Evolutionary conservation across 768 basidiomycete genomes (phyloP).

Genomic region (Leucocoprinus sp.): DNA sequence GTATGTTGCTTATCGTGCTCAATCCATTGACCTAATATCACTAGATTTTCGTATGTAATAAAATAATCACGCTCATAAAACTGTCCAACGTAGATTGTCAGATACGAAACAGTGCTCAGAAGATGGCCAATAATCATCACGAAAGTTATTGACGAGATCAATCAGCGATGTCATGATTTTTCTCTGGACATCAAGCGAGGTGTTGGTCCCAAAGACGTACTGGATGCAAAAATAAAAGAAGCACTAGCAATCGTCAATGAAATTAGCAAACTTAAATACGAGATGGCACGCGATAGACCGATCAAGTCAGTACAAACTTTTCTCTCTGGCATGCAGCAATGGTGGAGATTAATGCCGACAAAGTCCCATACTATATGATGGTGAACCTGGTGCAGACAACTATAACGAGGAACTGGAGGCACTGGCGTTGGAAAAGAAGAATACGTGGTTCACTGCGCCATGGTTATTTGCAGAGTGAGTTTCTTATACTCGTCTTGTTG

Average conservation of each 20-base stretch:
- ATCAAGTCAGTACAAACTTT: constrained; percentile 44
- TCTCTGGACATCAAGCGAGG: constrained; percentile 29
- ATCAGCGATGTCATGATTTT: constrained; percentile 59
- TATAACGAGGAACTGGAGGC: constrained; percentile 70
- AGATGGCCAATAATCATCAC: constrained; percentile 86
- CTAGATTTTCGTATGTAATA: constrained; percentile 2
- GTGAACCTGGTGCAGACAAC: constrained; percentile 54
- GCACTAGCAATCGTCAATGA: constrained; percentile 71
- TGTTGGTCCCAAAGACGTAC: constrained; percentile 16
- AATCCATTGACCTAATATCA: constrained; percentile 42
- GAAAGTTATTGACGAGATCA: constrained; percentile 65
- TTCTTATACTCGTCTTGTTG: constrained; percentile 3
- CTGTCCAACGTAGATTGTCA: no score
- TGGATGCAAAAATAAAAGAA: constrained; percentile 50
- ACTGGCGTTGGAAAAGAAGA: constrained; percentile 36
- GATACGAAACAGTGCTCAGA: constrained; percentile 71
- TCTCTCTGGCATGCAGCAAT: background rate
- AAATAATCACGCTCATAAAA: no score
- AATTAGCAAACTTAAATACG: constrained; percentile 75
- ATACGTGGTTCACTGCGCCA: constrained; percentile 87
- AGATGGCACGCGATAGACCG: constrained; percentile 71
- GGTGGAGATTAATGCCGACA: background rate
- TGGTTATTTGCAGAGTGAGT: constrained; percentile 96
- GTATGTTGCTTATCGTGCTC: constrained; percentile 25
- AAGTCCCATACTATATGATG: constrained; percentile 70